Evolutionary conservation across 2,329 filamentous ascomycete species (phyloP).

Genomic region (Diplocarpon rosae): DNA sequence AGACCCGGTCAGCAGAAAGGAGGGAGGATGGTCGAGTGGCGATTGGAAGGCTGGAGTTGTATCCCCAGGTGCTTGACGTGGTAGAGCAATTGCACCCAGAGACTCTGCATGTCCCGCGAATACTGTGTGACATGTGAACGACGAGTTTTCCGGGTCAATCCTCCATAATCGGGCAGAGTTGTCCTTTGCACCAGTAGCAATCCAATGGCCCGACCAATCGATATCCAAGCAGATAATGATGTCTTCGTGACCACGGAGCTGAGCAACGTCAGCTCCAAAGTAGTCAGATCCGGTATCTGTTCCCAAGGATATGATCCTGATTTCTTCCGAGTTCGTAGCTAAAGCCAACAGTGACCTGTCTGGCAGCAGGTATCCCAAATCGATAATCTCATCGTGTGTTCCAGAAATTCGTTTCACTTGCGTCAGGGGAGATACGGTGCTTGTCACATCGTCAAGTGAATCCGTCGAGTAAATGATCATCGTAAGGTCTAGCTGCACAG

Average conservation of each 20-base stretch:
- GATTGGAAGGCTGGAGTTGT: slow-evolving; percentile 60
- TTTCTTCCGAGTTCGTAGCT: slow-evolving; percentile 89
- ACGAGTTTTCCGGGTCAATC: slow-evolving; percentile 62
- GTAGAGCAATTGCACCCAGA: slow-evolving; percentile 77
- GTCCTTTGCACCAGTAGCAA: slow-evolving; percentile 92
- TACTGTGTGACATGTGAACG: slow-evolving; percentile 67
- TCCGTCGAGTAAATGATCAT: slow-evolving; percentile 59
- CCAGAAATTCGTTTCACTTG: slow-evolving; percentile 73
- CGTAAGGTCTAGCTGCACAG: slow-evolving; percentile 82
- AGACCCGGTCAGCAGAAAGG: slow-evolving; percentile 81
- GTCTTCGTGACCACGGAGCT: slow-evolving; percentile 84
- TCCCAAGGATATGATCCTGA: slow-evolving; percentile 70
- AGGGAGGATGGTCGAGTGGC: slow-evolving; percentile 68
- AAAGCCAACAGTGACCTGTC: slow-evolving; percentile 76
- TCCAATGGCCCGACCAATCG: slow-evolving; percentile 95
- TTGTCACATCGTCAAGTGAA: slow-evolving; percentile 30
- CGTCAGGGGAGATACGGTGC: slow-evolving; percentile 26
- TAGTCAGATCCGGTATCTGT: slow-evolving; percentile 38
- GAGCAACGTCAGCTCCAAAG: slow-evolving; percentile 80
- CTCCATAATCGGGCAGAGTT: slow-evolving; percentile 89
- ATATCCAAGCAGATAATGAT: slow-evolving; percentile 91
- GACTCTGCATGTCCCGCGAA: slow-evolving; percentile 94
- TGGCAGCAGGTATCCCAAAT: slow-evolving; percentile 74
- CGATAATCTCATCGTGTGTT: slow-evolving; percentile 95
- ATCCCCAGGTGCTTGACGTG: slow-evolving; percentile 55